phyloP scores from a whole-genome alignment of 192 early-diverging fungal genomes.

The Rhizophagus clarus region DNA sequence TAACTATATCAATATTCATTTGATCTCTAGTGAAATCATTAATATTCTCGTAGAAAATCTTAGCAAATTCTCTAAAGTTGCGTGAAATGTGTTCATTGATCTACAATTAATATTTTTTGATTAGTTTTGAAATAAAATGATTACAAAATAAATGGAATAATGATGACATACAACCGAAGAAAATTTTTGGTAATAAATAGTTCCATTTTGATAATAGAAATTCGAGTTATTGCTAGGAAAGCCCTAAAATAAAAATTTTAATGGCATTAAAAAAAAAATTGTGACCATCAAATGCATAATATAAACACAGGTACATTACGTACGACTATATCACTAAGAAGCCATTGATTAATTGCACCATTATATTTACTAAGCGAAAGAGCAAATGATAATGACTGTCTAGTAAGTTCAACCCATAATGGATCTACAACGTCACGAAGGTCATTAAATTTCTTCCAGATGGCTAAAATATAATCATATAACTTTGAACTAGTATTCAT shows the following conservation, averaged over 20 bases:
- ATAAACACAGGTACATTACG: background rate
- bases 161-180: background rate
- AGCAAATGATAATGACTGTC: conserved; percentile 21
- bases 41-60: background rate
- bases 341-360: background rate
- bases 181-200: conserved; percentile 4
- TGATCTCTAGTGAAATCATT: background rate
- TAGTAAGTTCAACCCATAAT: conserved; percentile 11
- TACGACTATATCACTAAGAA: conserved; percentile 32
- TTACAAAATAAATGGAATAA: background rate
- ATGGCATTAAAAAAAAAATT: background rate
- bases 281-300: too few species aligned
- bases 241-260: conserved; percentile 16
- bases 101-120: background rate
- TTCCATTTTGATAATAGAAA: background rate
- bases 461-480: background rate
- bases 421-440: conserved; percentile 23
- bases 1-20: background rate
- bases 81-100: conserved; percentile 19
- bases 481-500: background rate
- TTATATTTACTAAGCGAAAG: conserved; percentile 13
- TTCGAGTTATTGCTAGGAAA: background rate
- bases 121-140: background rate
- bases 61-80: background rate
- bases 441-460: conserved; percentile 25